Conservation (phyloP, 2,329 filamentous ascomycete genomes). For the Fusarium illudens region DNA sequence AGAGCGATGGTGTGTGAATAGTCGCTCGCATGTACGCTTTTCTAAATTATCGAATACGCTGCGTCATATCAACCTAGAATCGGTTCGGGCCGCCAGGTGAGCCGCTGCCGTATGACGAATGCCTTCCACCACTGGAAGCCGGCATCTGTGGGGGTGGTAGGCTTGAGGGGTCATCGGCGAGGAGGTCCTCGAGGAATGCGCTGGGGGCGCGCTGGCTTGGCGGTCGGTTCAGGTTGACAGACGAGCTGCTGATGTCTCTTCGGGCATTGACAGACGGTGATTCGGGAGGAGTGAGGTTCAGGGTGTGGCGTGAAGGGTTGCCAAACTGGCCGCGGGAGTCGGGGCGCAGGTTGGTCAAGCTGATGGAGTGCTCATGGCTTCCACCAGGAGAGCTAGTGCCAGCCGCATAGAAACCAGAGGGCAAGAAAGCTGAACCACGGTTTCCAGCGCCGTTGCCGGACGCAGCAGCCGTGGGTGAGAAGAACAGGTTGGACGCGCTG, state of each 20-base stretch:
- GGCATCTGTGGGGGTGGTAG: slow-evolving; percentile 57
- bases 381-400: slow-evolving; percentile 62
- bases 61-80: slow-evolving; percentile 29
- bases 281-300: slow-evolving; percentile 67
- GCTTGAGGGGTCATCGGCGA: slow-evolving; percentile 74
- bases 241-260: slow-evolving; percentile 68
- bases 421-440: slow-evolving; percentile 82
- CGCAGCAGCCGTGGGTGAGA: slow-evolving; percentile 85
- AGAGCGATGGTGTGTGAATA: slow-evolving; percentile 11
- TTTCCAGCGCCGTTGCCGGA: slow-evolving; percentile 69
- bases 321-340: slow-evolving; percentile 62
- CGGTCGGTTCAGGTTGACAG: slow-evolving; percentile 68
- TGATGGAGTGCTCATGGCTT: slow-evolving; percentile 63
- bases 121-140: slow-evolving; percentile 29
- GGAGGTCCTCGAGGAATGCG: slow-evolving; percentile 88
- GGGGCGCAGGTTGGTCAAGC: slow-evolving; percentile 67
- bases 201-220: slow-evolving; percentile 80
- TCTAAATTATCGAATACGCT: slow-evolving; percentile 14
- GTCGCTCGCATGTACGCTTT: slow-evolving; percentile 20
- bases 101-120: slow-evolving; percentile 36
- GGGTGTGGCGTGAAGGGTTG: slow-evolving; percentile 52
- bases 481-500: slow-evolving; percentile 82
- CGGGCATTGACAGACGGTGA: slow-evolving; percentile 66
- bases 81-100: slow-evolving; percentile 38
- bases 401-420: slow-evolving; percentile 89